Base-by-base conservation (phyloP, 495 filamentous ascomycete species). In the Xylaria castorea region DNA sequence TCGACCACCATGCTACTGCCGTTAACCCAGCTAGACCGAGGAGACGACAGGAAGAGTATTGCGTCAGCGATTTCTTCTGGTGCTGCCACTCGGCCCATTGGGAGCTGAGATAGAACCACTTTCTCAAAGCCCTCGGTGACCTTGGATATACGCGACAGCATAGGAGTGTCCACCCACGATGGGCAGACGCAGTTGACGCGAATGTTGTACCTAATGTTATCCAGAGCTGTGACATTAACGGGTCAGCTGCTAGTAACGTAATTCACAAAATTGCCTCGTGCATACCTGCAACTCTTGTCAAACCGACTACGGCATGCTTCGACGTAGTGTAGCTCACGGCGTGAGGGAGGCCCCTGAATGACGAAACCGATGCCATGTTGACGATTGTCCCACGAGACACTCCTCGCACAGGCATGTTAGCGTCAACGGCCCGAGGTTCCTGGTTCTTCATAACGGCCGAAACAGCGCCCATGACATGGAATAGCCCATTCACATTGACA, bases 41-140 rank as follows among this genome's bases (percentile, higher is more conserved):
- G 71, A 44, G 70, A 69, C 16, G 61, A 77, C 18, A 77, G 46
- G 34, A 77, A 75, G 20, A 77, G 12, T 8, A 73, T 67, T 30
- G 58, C 57, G 50, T 74, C 67, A 3, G 66, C 72, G 6, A 71
- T 57, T 36, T 74, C 72, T 9, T 71, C 67, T 1, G 44, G 25
- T 5, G 11, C 25, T 6, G 57, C 72, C 11, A 42, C 36, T 48
- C 67, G 61, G 7, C 40, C 50, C 1, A 71, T 46, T 8, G 72
- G 62, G 3, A 68, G 40, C 25, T 44, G 5, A 38, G 53, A n/a
- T 16, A 63, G 3, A 44, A 74, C 63, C 0, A 36, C 22, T 18
- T 67, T 4, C 4, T 25, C 63, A 8, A 74, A 53, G 12, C 36
- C 36, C 8, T 38, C 20, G 5, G 5, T 68, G 72, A 34, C 20